Evolutionary conservation across 2,329 filamentous ascomycete genomes (phyloP).

Genomic region (Epichloe sp.): DNA sequence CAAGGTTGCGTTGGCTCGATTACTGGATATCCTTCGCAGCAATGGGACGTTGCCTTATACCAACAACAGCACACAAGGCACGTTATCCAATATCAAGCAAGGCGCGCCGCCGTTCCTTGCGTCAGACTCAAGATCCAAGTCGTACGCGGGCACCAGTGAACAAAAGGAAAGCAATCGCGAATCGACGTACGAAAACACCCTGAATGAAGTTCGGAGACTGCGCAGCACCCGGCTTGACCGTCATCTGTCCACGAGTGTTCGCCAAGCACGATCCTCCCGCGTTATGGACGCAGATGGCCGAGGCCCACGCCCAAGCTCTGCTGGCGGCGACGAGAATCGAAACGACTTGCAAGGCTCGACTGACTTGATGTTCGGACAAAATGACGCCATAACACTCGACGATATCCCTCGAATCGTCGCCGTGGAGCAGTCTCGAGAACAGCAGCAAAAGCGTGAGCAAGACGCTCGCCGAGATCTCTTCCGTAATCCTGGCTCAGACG

Average conservation of each 20-base stretch:
- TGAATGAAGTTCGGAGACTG: constrained; percentile 85
- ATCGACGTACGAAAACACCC: constrained; percentile 84
- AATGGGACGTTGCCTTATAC: constrained; percentile 69
- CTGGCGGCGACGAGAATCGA: constrained; percentile 43
- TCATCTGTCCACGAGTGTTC: constrained; percentile 83
- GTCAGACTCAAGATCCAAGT: constrained; percentile 60
- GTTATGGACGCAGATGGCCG: constrained; percentile 57
- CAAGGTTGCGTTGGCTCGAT: constrained; percentile 76
- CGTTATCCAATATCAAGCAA: constrained; percentile 3
- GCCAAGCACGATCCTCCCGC: constrained; percentile 76
- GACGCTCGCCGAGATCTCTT: constrained; percentile 48
- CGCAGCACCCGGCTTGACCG: constrained; percentile 91
- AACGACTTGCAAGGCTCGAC: constrained; percentile 38
- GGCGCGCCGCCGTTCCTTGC: constrained; percentile 31
- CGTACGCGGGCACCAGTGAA: constrained; percentile 46
- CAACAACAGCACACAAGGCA: constrained; percentile 44
- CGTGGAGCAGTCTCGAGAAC: constrained; percentile 86
- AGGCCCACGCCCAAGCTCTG: constrained; percentile 64
- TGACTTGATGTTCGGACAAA: constrained; percentile 76
- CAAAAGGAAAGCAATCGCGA: constrained; percentile 41
- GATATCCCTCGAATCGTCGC: constrained; percentile 95
- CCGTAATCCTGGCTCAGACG: constrained; percentile 34
- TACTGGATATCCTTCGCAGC: constrained; percentile 74
- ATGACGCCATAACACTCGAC: constrained; percentile 85
- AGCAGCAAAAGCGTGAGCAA: constrained; percentile 54